Conservation (phyloP, 2,329 filamentous ascomycete genomes). For the Aspergillus transmontanensis region DNA sequence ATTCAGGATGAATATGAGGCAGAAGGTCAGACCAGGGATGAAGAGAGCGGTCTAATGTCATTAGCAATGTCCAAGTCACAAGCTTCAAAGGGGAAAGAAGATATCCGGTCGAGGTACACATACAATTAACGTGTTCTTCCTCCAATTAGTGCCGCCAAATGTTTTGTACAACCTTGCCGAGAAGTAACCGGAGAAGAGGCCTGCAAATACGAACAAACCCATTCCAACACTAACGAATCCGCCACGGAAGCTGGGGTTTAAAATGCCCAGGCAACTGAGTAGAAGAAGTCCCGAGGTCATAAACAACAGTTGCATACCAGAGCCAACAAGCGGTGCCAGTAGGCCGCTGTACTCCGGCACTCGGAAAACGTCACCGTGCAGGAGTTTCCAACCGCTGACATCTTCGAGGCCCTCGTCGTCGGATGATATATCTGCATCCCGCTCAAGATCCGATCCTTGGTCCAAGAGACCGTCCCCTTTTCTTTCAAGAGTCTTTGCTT, state of each 20-base stretch:
- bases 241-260: slow-evolving; percentile 88
- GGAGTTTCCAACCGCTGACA: slow-evolving; percentile 81
- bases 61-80: slow-evolving; percentile 18
- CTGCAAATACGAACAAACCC: slow-evolving; percentile 80
- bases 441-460: slow-evolving; percentile 55
- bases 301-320: slow-evolving; percentile 83
- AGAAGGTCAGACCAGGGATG: slow-evolving; percentile 77
- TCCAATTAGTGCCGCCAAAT: slow-evolving; percentile 74
- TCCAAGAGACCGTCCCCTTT: slow-evolving; percentile 61
- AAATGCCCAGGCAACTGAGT: slow-evolving; percentile 72
- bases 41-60: slow-evolving; percentile 65
- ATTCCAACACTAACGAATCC: slow-evolving; percentile 84
- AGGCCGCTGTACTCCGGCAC: slow-evolving; percentile 70
- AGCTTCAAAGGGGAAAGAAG: neutral
- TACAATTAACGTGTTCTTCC: slow-evolving; percentile 71
- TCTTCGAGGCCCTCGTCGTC: slow-evolving; percentile 78
- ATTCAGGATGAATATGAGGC: slow-evolving; percentile 76
- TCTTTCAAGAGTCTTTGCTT: slow-evolving; percentile 56
- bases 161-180: slow-evolving; percentile 81
- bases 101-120: slow-evolving; percentile 20
- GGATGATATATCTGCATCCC: slow-evolving; percentile 59
- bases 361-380: slow-evolving; percentile 87
- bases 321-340: slow-evolving; percentile 78
- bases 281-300: slow-evolving; percentile 74
- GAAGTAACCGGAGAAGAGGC: slow-evolving; percentile 84